phyloP scores from a whole-genome alignment of 2,329 filamentous ascomycete species.

The Xylariaceae sp. region DNA sequence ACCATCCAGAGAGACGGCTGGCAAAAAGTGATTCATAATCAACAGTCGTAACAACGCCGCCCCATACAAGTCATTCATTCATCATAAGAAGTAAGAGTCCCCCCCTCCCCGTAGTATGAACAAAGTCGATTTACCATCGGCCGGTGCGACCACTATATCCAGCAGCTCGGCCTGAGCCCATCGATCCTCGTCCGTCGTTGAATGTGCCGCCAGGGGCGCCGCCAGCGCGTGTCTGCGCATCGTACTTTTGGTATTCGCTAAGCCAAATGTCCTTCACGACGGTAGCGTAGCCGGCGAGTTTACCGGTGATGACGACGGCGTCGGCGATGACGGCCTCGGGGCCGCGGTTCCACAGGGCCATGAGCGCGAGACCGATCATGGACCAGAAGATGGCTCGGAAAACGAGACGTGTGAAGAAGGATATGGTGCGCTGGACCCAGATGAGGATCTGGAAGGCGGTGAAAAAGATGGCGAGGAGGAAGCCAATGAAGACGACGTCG shows the following conservation, averaged over 20 bases:
- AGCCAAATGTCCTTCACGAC: slow-evolving; percentile 52
- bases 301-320: slow-evolving; percentile 39
- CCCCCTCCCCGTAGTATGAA: too few relatives aligned
- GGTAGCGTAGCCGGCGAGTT: slow-evolving; percentile 42
- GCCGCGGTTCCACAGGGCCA: slow-evolving; percentile 61
- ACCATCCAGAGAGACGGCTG: background rate
- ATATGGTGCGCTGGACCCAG: slow-evolving; percentile 64
- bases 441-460: slow-evolving; percentile 61
- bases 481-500: slow-evolving; percentile 40
- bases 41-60: slow-evolving; percentile 11
- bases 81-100: background rate
- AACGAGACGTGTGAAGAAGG: slow-evolving; percentile 70
- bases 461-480: slow-evolving; percentile 51
- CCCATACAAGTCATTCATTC: slow-evolving; percentile 14
- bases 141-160: slow-evolving; percentile 14
- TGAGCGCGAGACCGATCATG: slow-evolving; percentile 46
- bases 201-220: slow-evolving; percentile 14
- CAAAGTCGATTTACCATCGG: background rate
- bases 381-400: slow-evolving; percentile 62
- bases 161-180: slow-evolving; percentile 15
- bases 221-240: slow-evolving; percentile 40
- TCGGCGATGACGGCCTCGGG: slow-evolving; percentile 60
- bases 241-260: slow-evolving; percentile 53
- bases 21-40: slow-evolving; percentile 2
- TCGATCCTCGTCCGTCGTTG: slow-evolving; percentile 13